A percentile compares a stretch with the other conserved stretches of the same genome.
phyloP scores from a whole-genome alignment of 345 rosid species.

The Nephelium lappaceum region DNA sequence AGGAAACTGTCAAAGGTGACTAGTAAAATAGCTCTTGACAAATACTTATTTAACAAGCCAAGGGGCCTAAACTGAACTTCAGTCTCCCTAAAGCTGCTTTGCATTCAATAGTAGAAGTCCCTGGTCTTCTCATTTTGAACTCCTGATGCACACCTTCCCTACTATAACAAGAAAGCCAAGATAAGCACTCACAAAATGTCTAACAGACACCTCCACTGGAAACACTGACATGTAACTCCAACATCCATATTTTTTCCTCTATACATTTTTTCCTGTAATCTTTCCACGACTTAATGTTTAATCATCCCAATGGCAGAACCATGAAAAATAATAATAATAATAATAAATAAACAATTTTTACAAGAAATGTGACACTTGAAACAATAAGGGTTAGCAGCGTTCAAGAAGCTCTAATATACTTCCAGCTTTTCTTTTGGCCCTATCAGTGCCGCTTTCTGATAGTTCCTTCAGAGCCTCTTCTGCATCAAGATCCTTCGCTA shows the following conservation, averaged over 20 bases:
- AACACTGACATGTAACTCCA: background rate
- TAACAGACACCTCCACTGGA: background rate
- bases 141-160: background rate
- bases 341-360: background rate
- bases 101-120: background rate
- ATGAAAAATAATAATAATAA: background rate
- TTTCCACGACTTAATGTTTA: background rate
- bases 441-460: slow-evolving; percentile 84
- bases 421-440: slow-evolving; percentile 96
- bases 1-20: background rate
- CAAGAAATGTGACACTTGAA: background rate
- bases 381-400: slow-evolving; percentile 23
- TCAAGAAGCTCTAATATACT: slow-evolving; percentile 75
- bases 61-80: background rate
- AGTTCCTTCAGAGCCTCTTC: slow-evolving; percentile 81
- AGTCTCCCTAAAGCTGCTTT: no score
- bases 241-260: background rate
- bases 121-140: background rate
- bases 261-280: background rate
- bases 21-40: no score
- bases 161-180: background rate
- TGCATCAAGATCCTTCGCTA: slow-evolving; percentile 68
- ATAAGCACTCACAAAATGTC: background rate
- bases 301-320: background rate
- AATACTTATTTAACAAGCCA: background rate